Conservation (phyloP, 73 alveolate genomes). For the Paramecium pentaurelia region DNA sequence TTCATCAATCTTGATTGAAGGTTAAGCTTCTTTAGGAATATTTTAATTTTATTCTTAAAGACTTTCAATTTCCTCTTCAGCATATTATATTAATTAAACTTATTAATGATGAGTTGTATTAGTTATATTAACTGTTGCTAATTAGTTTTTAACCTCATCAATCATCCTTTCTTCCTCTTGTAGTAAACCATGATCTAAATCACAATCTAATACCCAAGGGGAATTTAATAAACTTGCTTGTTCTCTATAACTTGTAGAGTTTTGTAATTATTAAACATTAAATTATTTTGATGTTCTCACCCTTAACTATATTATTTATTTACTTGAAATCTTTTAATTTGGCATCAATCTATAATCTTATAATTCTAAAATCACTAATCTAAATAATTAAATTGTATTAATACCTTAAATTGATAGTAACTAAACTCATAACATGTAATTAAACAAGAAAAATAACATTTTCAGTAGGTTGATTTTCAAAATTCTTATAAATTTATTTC, state of each 20-base stretch:
- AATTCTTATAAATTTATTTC: neutral
- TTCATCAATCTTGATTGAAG: neutral
- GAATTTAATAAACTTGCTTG: neutral
- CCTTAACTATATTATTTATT: neutral
- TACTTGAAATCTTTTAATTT: neutral
- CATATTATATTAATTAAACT: neutral
- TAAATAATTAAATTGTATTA: neutral
- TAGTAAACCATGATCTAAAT: neutral
- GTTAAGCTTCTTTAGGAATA: neutral
- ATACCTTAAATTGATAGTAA: conserved; percentile 7
- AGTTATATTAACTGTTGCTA: neutral
- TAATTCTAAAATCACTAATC: conserved; percentile 26
- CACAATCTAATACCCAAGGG: neutral
- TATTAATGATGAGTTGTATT: neutral
- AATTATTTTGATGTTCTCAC: neutral
- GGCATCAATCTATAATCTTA: neutral
- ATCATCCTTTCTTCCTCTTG: conserved; percentile 29
- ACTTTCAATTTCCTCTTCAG: neutral
- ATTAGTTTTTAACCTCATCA: neutral
- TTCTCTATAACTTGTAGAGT: neutral
- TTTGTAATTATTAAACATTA: neutral
- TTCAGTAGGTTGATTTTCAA: neutral
- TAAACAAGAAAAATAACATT: neutral
- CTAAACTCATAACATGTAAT: neutral
- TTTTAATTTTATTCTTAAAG: neutral